phyloP scores from a whole-genome alignment of 208 protist species.

The Trichomonas gallinae region DNA sequence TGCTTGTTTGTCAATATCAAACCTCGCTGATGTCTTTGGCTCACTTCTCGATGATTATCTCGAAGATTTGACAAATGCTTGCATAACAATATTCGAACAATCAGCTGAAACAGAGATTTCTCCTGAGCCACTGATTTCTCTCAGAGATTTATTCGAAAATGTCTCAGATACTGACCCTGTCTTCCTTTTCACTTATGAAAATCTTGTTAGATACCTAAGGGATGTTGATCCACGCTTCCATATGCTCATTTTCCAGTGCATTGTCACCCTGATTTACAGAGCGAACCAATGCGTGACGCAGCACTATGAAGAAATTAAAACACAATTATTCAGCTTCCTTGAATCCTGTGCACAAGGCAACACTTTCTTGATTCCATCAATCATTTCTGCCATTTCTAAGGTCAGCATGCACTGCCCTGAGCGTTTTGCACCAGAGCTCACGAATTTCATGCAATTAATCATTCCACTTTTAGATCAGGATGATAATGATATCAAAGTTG shows the following conservation, averaged over 20 bases:
- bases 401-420: not conserved
- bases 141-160: not conserved
- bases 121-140: not conserved
- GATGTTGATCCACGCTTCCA: not conserved
- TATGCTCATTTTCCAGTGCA: not conserved
- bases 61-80: not conserved
- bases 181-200: not conserved
- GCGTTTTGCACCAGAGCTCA: not conserved
- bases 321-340: not conserved
- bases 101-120: not conserved
- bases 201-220: not conserved
- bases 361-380: not conserved
- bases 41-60: not conserved
- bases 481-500: not conserved
- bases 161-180: not conserved
- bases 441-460: not conserved
- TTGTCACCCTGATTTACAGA: not conserved
- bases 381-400: not conserved
- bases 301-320: not conserved
- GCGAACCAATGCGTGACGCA: not conserved
- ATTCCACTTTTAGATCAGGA: not conserved
- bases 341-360: not conserved
- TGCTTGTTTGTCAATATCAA: not conserved
- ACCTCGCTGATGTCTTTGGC: not conserved
- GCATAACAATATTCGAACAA: not conserved